These are phyloP conservation scores for Backusella liffmaniae DNA, from an alignment of 192 early-diverging fungal species.

Conservation along the genomic window DNA sequence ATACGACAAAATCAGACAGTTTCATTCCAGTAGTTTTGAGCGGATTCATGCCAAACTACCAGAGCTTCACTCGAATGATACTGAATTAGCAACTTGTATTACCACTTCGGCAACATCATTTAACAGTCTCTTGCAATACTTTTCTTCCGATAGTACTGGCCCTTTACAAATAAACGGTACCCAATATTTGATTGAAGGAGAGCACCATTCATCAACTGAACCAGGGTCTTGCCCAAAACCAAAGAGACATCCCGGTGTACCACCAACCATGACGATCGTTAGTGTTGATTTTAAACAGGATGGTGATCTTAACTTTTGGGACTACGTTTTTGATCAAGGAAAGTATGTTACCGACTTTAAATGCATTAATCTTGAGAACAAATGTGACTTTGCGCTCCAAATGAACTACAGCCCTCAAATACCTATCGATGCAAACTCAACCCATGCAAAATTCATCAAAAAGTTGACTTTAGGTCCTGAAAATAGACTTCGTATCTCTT, in stretches of 20 bases:
- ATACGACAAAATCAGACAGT: background rate
- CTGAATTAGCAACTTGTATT: background rate
- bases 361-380: background rate
- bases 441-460: background rate
- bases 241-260: background rate
- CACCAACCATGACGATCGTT: background rate
- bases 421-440: background rate
- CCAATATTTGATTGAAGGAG: background rate
- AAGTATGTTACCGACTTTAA: background rate
- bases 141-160: background rate
- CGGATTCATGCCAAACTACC: background rate
- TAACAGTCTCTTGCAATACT: background rate
- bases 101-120: background rate
- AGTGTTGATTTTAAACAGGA: background rate
- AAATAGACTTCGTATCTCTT: background rate
- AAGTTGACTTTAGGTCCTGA: background rate
- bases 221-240: background rate
- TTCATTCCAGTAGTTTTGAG: background rate
- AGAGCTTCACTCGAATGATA: background rate
- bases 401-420: background rate
- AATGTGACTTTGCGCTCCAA: background rate
- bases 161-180: background rate
- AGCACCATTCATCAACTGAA: background rate
- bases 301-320: background rate
- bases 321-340: background rate